Evolutionary conservation across 1,284 basidiomycete species (phyloP), one percentile per base, ranked within the genome.

Genomic region (Malassezia nana): DNA sequence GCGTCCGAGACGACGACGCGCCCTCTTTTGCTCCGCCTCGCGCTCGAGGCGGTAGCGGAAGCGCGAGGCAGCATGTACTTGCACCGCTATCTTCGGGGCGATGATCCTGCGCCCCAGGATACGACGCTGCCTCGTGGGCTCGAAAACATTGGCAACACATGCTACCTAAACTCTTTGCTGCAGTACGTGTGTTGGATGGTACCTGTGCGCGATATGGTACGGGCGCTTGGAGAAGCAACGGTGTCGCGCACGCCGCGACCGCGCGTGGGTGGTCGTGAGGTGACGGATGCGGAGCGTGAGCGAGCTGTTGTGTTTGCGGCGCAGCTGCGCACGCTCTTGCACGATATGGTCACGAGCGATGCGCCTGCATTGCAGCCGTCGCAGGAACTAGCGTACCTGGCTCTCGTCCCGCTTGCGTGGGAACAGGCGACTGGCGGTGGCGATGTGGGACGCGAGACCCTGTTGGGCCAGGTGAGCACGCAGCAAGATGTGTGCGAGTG

Each of bases 401-500:
- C 89, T 0, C 79, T 94, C 15, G 85, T 92, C 16, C 89, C 89
- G 85, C 87, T 2, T 82, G 86, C 65, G 87, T 90, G 59, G 89
- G 91, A 72, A 86, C 87, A 47, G n/a, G 48, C 40, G 18, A 20
- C 22, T n/a, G 53, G 20, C 8, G 39, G 30, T 22, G 51, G 40
- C 13, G 54, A 46, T 7, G 44, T 44, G 16, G 32, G 43, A 12
- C 31, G 43, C 7, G 48, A 50, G 9, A 56, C 41, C 15, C 64
- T 70, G 16, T 66, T 74, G 62, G 12, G 26, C 24, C 66, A 67
- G 48, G 50, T 66, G 83, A 89, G 89, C n/a, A 84, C 87, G 61
- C 92, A 98, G 69, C 92, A 98, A 70, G 92, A 98, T 72, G 91
- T 96, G 2, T 86, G 91, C 0, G 92, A 98, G 76, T 95, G 92